Conservation (phyloP, 2,329 filamentous ascomycete genomes). For the Apiospora sp. region DNA sequence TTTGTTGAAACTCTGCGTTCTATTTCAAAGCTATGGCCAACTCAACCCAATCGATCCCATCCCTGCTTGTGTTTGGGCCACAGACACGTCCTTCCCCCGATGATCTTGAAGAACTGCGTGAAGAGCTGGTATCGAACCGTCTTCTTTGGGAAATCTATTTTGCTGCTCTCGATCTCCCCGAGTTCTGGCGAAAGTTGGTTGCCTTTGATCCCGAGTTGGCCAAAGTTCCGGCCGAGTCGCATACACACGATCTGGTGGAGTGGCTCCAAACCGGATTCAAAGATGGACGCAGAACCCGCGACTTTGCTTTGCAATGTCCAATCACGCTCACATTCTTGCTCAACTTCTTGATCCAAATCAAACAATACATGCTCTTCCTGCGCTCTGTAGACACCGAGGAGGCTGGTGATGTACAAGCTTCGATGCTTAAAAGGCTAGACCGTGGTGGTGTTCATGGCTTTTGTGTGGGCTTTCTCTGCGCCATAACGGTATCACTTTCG, state of each 20-base stretch:
- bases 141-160: constrained; percentile 24
- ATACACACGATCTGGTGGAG: constrained; percentile 1
- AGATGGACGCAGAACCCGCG: not conserved
- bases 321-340: constrained; percentile 4
- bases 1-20: not conserved
- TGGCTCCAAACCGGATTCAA: not conserved
- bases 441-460: constrained; percentile 32
- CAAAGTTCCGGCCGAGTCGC: not conserved
- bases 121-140: constrained; percentile 26
- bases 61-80: constrained; percentile 31
- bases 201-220: not conserved
- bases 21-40: not conserved
- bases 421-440: not conserved
- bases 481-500: constrained; percentile 29
- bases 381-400: not conserved
- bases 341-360: constrained; percentile 23
- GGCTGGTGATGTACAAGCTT: not conserved
- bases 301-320: not conserved
- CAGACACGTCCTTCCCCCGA: constrained; percentile 28
- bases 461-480: constrained; percentile 33
- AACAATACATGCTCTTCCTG: constrained; percentile 26
- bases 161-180: constrained; percentile 23
- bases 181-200: constrained; percentile 8
- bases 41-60: constrained; percentile 10
- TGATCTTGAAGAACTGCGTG: constrained; percentile 27